Evolutionary conservation across 352 stramenopile species (phyloP), one percentile per base, ranked within the genome.

Genomic region (Phytophthora pistaciae): DNA sequence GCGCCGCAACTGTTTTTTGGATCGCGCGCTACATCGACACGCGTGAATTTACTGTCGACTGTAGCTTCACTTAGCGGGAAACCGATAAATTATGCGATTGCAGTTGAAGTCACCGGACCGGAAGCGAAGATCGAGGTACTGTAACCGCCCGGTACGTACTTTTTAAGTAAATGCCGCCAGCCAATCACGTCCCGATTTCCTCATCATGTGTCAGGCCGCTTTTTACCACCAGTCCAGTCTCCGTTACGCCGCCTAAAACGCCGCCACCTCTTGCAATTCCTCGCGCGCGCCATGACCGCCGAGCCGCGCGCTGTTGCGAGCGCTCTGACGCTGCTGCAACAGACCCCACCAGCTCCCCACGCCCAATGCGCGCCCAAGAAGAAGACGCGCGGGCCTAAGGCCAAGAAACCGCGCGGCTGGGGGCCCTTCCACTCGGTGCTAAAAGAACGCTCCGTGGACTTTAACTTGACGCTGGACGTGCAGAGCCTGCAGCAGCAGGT

Each of bases 391-490:
- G 42, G 7, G 18, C 42, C 16, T 5, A 3, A 18, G 5, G 7
- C 5, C 48, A 67, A 60, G 49, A 67, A 67, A 25, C 4, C 6
- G 11, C 65, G 56, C n/a, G 74, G 70, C 14, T 81, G 70, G 73
- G 77, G 73, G 1, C 72, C 73, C 6, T 84, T 72, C 65, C 64
- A 72, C 44, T 82, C 74, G 23, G 64, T 82, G 13, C 14, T 68
- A 42, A 79, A 76, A 46, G 73, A 86, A 60, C 75, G 78, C 25
- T 78, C 75, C 7, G 63, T 82, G n/a, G 76, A 75, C 40, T 84
- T 86, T 60, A 86, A 84, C 52, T 66, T 86, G 16, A 84, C 65
- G 56, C 76, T 86, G 16, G 76, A 86, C 68, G 72, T 86, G 54
- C 71, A 86, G 58, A 59, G 59, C 20, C 64, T 86, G 14, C 57